phyloP scores from a whole-genome alignment of 1,139 yeast genomes.

The Taiozyma sp. region DNA sequence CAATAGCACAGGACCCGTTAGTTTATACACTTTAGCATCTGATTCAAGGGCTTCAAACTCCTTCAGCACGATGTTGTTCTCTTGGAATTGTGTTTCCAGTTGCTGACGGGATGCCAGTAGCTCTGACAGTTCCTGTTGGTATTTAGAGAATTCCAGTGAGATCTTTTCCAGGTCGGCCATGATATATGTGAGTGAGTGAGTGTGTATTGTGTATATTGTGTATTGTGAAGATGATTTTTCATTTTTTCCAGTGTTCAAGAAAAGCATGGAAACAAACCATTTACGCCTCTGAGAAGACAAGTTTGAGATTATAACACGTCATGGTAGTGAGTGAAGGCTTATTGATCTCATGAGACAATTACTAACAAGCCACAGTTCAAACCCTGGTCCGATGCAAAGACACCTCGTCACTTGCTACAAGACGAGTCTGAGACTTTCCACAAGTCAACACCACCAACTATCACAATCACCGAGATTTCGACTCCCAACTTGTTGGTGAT shows the following conservation, averaged over 20 bases:
- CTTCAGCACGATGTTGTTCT: slow-evolving; percentile 83
- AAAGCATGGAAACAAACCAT: not conserved
- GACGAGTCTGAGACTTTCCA: slow-evolving; percentile 31
- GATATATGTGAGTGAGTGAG: not conserved
- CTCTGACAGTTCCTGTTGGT: slow-evolving; percentile 41
- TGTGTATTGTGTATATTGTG: not conserved
- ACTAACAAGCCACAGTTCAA: slow-evolving; percentile 32
- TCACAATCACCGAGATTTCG: not conserved
- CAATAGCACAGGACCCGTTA: slow-evolving; percentile 86
- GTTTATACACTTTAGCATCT: slow-evolving; percentile 73
- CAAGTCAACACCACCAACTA: not conserved
- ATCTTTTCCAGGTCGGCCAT: slow-evolving; percentile 22
- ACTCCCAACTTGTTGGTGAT: slow-evolving; percentile 7
- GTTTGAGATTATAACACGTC: not conserved
- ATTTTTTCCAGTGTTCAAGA: not conserved
- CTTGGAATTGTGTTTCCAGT: slow-evolving; percentile 79
- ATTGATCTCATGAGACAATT: no score
- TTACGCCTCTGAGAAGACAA: not conserved
- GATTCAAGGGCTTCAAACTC: slow-evolving; percentile 65
- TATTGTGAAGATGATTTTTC: not conserved
- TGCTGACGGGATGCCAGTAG: slow-evolving; percentile 59
- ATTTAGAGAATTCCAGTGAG: slow-evolving; percentile 25
- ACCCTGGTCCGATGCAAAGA: slow-evolving; percentile 41
- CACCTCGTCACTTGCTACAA: slow-evolving; percentile 43
- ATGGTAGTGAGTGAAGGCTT: slow-evolving; percentile 3